These are phyloP conservation scores for Kodamaea sagamina DNA, from an alignment of 805 yeast species.

Conservation along the genomic window DNA sequence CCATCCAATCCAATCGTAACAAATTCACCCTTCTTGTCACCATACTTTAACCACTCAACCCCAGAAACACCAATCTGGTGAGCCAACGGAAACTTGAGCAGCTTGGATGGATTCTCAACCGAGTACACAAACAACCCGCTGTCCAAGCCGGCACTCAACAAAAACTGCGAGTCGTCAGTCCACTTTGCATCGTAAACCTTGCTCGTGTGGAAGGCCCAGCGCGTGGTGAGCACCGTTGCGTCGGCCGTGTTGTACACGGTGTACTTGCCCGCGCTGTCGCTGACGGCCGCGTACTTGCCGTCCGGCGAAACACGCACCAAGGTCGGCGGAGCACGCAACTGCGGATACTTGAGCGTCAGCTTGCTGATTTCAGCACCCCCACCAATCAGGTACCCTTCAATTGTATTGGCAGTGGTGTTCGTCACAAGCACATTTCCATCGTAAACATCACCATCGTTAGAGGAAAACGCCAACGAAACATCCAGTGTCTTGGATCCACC, in stretches of 20 bases:
- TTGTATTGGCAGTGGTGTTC: conserved; percentile 30
- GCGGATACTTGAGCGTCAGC: conserved; percentile 51
- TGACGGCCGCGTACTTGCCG: conserved; percentile 72
- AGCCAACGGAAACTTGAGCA: conserved; percentile 70
- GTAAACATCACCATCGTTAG: conserved; percentile 12
- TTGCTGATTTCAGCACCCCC: conserved; percentile 26
- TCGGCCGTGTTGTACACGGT: conserved; percentile 62
- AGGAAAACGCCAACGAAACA: conserved; percentile 24
- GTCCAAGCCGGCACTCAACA: conserved; percentile 82
- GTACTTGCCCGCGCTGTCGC: conserved; percentile 86
- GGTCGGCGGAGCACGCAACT: conserved; percentile 63
- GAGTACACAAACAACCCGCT: conserved; percentile 79
- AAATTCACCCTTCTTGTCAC: conserved; percentile 38
- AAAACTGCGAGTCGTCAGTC: conserved; percentile 70
- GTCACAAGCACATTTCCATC: conserved; percentile 28
- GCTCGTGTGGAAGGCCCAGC: conserved; percentile 96
- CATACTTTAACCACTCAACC: conserved; percentile 65
- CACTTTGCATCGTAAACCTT: conserved; percentile 75
- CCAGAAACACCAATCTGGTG: conserved; percentile 86
- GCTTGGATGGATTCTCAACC: conserved; percentile 75
- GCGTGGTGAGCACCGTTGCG: conserved; percentile 64
- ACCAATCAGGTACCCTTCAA: conserved; percentile 28
- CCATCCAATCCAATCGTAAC: conserved; percentile 83
- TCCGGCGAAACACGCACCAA: conserved; percentile 69
- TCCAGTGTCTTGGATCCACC: conserved; percentile 17